Base-by-base conservation (phyloP, 306 rosid species). In the Casuarina glauca region DNA sequence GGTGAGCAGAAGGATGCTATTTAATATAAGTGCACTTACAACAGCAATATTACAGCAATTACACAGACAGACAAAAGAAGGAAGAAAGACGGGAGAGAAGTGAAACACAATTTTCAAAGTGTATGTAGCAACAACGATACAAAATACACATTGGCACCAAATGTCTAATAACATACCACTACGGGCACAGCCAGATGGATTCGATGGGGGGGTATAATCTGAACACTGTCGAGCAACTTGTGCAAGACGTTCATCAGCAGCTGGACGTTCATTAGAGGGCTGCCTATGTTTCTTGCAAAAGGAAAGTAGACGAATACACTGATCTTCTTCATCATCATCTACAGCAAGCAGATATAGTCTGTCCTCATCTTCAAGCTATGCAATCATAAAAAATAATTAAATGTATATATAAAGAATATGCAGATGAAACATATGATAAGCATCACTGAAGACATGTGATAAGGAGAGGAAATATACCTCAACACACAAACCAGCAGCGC, bases 401-500 rank as follows among this genome's bases (percentile, higher is more conserved):
- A 82, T 36, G 80, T 66, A 78, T 75, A 69, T 51, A 83, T 54
- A 51, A 72, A 74, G 13, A 51, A 63, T 43, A 75, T 32, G 38
- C 52, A 62, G 35, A 70, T 52, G 35, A 76, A 63, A 42, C 57
- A 45, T 74, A 4, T 72, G 17, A 63, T 43, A 81, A 70, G 62
- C 44, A 79, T 72, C 50, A 62, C 26, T 36, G 15, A 55, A 52
- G 50, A 70, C 49, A 71, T 3, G 69, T 10, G 77, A 48, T 41
- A n/a, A 16, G 76, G 38, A 36, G n/a, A 43, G 55, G 73, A 73
- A 78, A 76, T 58, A 81, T 88, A 93, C 99, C 97, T 95, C 99
- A 80, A 93, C 99, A 76, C 99, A 95, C 48, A 95, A 97, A 80
- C 97, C 99, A 77, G 99, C 99, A 70, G 99, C 99, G 17, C 99